These are phyloP conservation scores for Ophidiomyces ophidiicola DNA, from an alignment of 2,329 filamentous ascomycete species.

Conservation along the genomic window DNA sequence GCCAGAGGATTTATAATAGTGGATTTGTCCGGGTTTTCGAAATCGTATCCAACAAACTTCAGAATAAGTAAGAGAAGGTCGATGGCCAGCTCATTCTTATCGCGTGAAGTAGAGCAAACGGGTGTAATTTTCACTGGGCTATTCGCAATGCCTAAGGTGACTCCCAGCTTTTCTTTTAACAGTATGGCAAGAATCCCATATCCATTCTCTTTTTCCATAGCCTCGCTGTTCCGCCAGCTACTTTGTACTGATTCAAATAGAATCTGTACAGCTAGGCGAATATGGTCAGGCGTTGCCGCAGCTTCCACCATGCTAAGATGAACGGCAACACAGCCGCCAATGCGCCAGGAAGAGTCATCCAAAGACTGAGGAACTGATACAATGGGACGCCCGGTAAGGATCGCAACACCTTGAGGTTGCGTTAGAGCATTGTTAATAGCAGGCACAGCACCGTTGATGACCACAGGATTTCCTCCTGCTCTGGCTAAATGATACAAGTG, in stretches of 20 bases:
- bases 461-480: conserved; percentile 63
- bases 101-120: conserved; percentile 29
- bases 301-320: conserved; percentile 74
- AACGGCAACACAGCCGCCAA: conserved; percentile 81
- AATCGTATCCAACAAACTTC: conserved; percentile 78
- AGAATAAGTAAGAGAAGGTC: conserved; percentile 65
- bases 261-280: conserved; percentile 67
- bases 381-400: conserved; percentile 72
- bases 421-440: conserved; percentile 81
- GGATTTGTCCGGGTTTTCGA: conserved; percentile 65
- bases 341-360: conserved; percentile 83
- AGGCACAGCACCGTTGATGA: conserved; percentile 77
- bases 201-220: conserved; percentile 91
- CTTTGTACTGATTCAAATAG: conserved; percentile 74
- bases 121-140: conserved; percentile 35
- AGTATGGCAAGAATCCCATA: conserved; percentile 80
- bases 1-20: conserved; percentile 93
- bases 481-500: conserved; percentile 58
- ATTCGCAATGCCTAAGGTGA: conserved; percentile 19
- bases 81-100: conserved; percentile 42
- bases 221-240: conserved; percentile 95
- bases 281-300: conserved; percentile 55
- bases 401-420: conserved; percentile 64
- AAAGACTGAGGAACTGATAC: conserved; percentile 70
- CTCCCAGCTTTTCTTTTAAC: conserved; percentile 62